Evolutionary conservation across 257 asterid species (phyloP).

Genomic region (Datura wrightii): DNA sequence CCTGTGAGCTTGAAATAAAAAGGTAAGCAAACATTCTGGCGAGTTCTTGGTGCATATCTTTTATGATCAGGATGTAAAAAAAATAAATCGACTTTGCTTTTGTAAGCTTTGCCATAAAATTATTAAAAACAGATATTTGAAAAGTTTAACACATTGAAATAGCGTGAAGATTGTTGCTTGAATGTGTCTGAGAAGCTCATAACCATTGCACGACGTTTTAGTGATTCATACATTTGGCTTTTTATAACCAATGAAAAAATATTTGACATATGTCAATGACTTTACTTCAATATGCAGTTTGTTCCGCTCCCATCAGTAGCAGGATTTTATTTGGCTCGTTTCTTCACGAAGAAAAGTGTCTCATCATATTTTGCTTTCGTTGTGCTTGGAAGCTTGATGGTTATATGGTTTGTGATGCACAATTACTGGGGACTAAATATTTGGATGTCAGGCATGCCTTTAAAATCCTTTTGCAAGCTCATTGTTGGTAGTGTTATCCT

Average conservation of each 20-base stretch:
- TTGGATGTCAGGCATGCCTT: conserved; percentile 99
- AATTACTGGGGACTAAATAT: conserved; percentile 97
- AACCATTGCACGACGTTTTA: neutral
- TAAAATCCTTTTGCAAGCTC: conserved; percentile 94
- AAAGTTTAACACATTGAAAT: neutral
- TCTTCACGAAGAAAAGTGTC: conserved; percentile 87
- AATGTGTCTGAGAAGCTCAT: neutral
- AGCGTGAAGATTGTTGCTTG: conserved; percentile 17
- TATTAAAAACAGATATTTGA: neutral
- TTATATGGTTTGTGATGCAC: conserved; percentile 94
- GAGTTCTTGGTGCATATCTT: neutral
- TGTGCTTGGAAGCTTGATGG: conserved; percentile 92
- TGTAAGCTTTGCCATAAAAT: conserved; percentile 5
- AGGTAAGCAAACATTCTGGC: neutral
- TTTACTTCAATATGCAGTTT: conserved; percentile 65
- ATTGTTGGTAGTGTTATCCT: conserved; percentile 88
- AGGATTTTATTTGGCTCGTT: conserved; percentile 94
- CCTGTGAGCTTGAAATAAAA: neutral
- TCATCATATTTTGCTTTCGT: conserved; percentile 87
- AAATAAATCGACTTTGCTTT: neutral
- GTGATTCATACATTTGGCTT: neutral
- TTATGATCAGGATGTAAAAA: neutral
- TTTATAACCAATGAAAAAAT: neutral
- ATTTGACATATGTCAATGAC: conserved; percentile 1
- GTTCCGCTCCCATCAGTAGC: conserved; percentile 91